Percentiles rank a stretch among this genome's conserved stretches.
Conservation (phyloP, 1,139 yeast genomes). For the Geotrichum cucujoidarum region DNA sequence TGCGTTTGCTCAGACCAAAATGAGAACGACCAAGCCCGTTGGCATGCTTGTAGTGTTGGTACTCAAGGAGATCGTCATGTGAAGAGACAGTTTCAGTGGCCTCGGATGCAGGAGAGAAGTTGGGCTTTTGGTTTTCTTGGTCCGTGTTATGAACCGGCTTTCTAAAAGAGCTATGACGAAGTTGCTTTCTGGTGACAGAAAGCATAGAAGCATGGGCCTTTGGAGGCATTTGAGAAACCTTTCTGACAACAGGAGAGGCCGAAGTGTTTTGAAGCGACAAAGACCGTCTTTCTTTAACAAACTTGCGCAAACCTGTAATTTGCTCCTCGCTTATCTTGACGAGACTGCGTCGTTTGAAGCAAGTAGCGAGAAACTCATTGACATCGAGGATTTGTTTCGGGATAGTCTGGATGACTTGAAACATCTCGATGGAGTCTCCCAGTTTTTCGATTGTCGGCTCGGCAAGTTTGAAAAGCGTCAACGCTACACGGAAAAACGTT, state of each 20-base stretch:
- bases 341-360: conserved; percentile 70
- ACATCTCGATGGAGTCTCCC: conserved; percentile 75
- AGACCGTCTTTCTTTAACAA: conserved; percentile 53
- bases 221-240: too few species aligned
- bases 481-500: conserved; percentile 73
- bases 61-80: neutral
- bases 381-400: conserved; percentile 76
- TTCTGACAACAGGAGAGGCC: too few species aligned
- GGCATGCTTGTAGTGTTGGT: neutral
- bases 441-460: conserved; percentile 54
- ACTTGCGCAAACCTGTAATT: conserved; percentile 66
- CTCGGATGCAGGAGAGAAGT: neutral
- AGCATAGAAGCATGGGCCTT: too few species aligned
- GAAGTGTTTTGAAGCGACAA: too few species aligned
- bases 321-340: conserved; percentile 79
- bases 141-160: too few species aligned
- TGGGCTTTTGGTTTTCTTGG: too few species aligned
- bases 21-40: neutral
- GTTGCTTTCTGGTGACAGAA: too few species aligned
- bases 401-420: conserved; percentile 76
- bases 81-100: neutral
- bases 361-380: conserved; percentile 59
- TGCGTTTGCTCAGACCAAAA: neutral
- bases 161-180: too few species aligned
- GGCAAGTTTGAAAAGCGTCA: conserved; percentile 75